A percentile compares a stretch with the other conserved stretches of the same genome.
phyloP scores from a whole-genome alignment of 768 basidiomycete species.

The Termitomyces heimii region DNA sequence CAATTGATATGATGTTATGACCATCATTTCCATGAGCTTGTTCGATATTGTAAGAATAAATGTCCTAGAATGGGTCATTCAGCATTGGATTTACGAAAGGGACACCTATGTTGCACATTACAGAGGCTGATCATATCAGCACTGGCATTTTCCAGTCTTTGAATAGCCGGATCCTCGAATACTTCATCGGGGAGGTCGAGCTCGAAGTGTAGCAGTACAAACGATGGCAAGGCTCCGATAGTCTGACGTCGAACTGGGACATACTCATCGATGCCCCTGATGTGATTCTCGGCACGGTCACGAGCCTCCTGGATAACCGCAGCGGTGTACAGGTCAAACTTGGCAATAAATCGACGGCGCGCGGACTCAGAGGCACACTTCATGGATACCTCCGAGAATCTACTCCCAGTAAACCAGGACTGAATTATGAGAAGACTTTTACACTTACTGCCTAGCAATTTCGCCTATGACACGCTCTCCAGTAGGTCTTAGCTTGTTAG shows the following conservation, averaged over 20 bases:
- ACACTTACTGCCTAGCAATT: slow-evolving; percentile 34
- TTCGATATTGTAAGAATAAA: background rate
- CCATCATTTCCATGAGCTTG: background rate
- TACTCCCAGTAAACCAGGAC: background rate
- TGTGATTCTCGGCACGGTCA: background rate
- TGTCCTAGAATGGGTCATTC: background rate
- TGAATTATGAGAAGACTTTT: too few relatives aligned
- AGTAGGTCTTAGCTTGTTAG: slow-evolving; percentile 24
- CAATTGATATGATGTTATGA: background rate
- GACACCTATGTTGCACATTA: background rate
- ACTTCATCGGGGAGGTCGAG: background rate
- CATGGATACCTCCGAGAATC: background rate
- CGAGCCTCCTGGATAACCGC: background rate
- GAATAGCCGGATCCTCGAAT: background rate
- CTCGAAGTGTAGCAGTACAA: background rate
- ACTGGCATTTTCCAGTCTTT: background rate
- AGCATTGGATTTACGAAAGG: background rate
- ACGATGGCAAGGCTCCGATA: background rate
- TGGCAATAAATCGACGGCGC: background rate
- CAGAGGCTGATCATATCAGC: background rate
- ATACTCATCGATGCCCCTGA: background rate
- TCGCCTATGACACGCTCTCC: slow-evolving; percentile 34
- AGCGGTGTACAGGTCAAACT: background rate
- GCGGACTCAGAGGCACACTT: background rate
- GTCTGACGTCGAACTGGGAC: background rate